phyloP scores from a whole-genome alignment of 129 eudicot genomes.

The Flaveria robusta region DNA sequence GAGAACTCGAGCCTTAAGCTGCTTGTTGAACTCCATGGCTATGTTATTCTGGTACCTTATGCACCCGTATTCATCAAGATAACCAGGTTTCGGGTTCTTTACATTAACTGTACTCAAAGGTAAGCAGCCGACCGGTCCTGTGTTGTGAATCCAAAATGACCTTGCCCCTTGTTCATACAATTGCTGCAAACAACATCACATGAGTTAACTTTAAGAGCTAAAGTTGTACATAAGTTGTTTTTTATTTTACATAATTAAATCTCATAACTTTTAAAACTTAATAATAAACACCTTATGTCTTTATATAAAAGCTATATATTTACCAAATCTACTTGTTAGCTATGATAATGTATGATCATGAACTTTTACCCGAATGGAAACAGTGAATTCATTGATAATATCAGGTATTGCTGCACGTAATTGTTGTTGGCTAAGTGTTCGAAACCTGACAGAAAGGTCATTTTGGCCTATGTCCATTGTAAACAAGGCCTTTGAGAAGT shows the following conservation, averaged over 20 bases:
- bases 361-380: slow-evolving; percentile 46
- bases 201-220: not conserved
- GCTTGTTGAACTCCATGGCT: slow-evolving; percentile 56
- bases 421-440: slow-evolving; percentile 44
- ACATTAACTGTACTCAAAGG: slow-evolving; percentile 40
- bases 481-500: slow-evolving; percentile 58
- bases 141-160: slow-evolving; percentile 70
- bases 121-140: slow-evolving; percentile 74
- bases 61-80: slow-evolving; percentile 58
- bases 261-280: too few species aligned
- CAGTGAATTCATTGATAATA: slow-evolving; percentile 50
- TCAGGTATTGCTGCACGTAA: slow-evolving; percentile 46
- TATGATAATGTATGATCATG: not conserved
- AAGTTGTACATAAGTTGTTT: too few species aligned
- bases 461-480: slow-evolving; percentile 76
- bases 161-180: slow-evolving; percentile 66
- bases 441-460: slow-evolving; percentile 58
- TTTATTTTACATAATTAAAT: too few species aligned
- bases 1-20: slow-evolving; percentile 49
- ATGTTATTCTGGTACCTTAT: slow-evolving; percentile 49
- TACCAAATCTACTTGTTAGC: not conserved
- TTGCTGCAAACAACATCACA: slow-evolving; percentile 44
- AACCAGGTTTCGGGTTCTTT: slow-evolving; percentile 50
- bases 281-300: too few species aligned
- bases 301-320: not conserved